phyloP scores from a whole-genome alignment of 1,139 yeast species.

The Groenewaldozyma auringiensis region DNA sequence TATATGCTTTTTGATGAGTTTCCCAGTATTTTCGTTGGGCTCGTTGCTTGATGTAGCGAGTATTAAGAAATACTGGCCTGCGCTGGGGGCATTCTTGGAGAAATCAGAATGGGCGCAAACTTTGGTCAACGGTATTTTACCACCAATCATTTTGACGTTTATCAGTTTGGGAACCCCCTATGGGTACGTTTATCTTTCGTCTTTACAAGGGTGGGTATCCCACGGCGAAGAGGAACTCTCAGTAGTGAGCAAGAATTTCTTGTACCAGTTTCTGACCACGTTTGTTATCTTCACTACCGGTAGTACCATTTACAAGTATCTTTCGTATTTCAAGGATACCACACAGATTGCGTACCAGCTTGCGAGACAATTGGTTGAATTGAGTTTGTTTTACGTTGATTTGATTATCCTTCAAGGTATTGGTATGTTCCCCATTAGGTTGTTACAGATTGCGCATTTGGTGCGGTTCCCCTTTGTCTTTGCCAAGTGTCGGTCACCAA shows the following conservation, averaged over 20 bases:
- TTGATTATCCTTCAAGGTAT: slow-evolving; percentile 75
- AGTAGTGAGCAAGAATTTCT: slow-evolving; percentile 70
- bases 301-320: slow-evolving; percentile 60
- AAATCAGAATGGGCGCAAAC: slow-evolving; percentile 52
- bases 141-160: slow-evolving; percentile 67
- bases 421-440: slow-evolving; percentile 74
- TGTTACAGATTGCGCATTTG: slow-evolving; percentile 62
- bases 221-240: slow-evolving; percentile 77
- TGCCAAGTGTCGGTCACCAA: slow-evolving; percentile 55
- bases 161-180: slow-evolving; percentile 70
- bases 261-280: slow-evolving; percentile 76
- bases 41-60: slow-evolving; percentile 62
- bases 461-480: slow-evolving; percentile 52
- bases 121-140: slow-evolving; percentile 68
- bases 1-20: slow-evolving; percentile 57
- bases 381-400: slow-evolving; percentile 75
- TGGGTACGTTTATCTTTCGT: slow-evolving; percentile 61
- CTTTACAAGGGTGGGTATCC: slow-evolving; percentile 67
- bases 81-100: slow-evolving; percentile 54
- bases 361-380: slow-evolving; percentile 61
- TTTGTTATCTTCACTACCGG: slow-evolving; percentile 77
- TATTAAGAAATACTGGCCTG: slow-evolving; percentile 65
- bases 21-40: slow-evolving; percentile 64
- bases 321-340: slow-evolving; percentile 65
- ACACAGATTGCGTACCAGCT: slow-evolving; percentile 71